Conservation (phyloP, 2,329 filamentous ascomycete species). For the Orbilia oligospora region DNA sequence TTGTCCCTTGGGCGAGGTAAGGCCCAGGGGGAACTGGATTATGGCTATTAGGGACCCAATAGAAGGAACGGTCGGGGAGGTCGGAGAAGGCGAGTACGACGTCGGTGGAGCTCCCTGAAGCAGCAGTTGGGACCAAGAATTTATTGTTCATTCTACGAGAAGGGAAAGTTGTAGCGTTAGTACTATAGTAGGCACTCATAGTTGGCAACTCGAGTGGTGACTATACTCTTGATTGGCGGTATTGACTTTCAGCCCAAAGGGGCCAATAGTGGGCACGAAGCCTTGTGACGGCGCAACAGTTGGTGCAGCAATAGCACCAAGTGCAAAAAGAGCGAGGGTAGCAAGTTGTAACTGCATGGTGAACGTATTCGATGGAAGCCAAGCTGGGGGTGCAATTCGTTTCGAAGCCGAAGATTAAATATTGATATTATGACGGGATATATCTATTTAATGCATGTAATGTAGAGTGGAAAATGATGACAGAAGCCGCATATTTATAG, state of each 20-base stretch:
- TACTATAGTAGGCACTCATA: too few relatives aligned
- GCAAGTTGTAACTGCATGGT: constrained; percentile 37
- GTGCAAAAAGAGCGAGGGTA: constrained; percentile 14
- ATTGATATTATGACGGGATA: too few relatives aligned
- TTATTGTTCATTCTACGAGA: constrained; percentile 39
- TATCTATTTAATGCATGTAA: too few relatives aligned
- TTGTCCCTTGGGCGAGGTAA: constrained; percentile 46
- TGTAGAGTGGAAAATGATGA: too few relatives aligned
- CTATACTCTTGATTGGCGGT: constrained; percentile 26
- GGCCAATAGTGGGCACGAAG: constrained; percentile 47
- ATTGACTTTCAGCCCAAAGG: constrained; percentile 37
- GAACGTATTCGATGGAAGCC: too few relatives aligned
- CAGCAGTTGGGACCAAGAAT: constrained; percentile 28
- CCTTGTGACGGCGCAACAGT: not conserved
- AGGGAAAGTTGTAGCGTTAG: not conserved
- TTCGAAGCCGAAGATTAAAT: too few relatives aligned
- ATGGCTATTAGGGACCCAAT: constrained; percentile 57
- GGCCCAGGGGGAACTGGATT: constrained; percentile 48
- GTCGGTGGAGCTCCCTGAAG: constrained; percentile 16
- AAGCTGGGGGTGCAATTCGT: too few relatives aligned
- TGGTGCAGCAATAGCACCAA: constrained; percentile 31
- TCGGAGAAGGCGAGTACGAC: constrained; percentile 27
- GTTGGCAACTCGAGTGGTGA: not conserved
- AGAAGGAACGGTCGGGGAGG: constrained; percentile 46
- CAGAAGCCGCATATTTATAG: not conserved